Evolutionary conservation across 129 eudicot species (phyloP), one percentile per base, ranked within the genome.

Genomic region (Smallanthus sonchifolius): DNA sequence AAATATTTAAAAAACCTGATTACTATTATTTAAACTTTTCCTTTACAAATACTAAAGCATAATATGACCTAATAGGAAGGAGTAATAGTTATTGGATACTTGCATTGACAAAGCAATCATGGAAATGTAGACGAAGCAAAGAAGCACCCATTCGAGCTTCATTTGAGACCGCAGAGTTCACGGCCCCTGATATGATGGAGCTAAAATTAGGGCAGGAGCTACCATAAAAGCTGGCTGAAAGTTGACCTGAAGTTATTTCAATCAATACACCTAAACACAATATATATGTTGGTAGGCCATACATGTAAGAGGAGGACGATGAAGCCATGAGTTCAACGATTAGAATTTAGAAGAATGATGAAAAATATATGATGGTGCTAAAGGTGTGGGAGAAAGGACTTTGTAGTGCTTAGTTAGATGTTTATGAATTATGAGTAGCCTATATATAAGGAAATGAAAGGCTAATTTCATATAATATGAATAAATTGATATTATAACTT

Each of bases 101-200:
- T 82, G 70, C 85, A 65, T 82, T 77, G 17, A 82, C 85, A 32
- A 82, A 82, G 67, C 85, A 82, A 59, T 82, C 85, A 36, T 82
- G 85, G 35, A 84, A 80, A 70, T 69, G 85, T 34, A 84, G 81
- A 34, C 84, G 84, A 69, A 84, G 88, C 77, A 81, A 69, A 40
- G 88, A 81, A 42, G 81, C 88, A 36, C 82, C 84, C 85, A 81
- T 81, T 55, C 84, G 84, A 57, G 76, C 70, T 75, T 80, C 84
- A 71, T 35, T 69, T 49, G 70, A 54, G 32, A 80, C 85, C 0
- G 88, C 80, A 44, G 77, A 39, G 45, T 73, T 56, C 32, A 84
- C 77, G 0, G 71, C 81, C 14, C 6, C 45, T 70, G 73, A 45
- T 69, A 78, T 83, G 7, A 57, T 72, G 66, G 66, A 75, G 75